These are phyloP conservation scores for Lithospermum erythrorhizon DNA, from an alignment of 257 asterid genomes.

Conservation along the genomic window DNA sequence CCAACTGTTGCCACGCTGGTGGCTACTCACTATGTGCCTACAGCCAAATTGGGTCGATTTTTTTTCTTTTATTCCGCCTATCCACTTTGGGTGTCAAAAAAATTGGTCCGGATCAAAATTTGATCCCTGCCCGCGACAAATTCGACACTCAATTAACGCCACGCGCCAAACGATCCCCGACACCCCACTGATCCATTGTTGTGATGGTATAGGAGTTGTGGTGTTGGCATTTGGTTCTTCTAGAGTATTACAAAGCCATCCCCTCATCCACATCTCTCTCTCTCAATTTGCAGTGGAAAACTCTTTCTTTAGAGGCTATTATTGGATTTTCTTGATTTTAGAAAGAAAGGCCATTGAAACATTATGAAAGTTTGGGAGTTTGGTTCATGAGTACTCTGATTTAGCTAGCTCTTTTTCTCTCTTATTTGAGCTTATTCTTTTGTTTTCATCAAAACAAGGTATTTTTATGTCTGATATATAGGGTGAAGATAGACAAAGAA, in stretches of 20 bases:
- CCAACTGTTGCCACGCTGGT: too few species aligned
- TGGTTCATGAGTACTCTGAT: conserved; percentile 5
- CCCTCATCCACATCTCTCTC: conserved; percentile 47
- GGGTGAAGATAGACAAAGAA: conserved; percentile 1
- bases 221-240: conserved; percentile 12
- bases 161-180: too few species aligned
- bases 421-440: not conserved
- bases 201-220: conserved; percentile 26
- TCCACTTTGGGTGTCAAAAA: too few species aligned
- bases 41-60: too few species aligned
- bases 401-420: too few species aligned
- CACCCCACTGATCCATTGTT: too few species aligned
- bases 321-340: conserved; percentile 64
- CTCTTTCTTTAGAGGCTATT: conserved; percentile 49
- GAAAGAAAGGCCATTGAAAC: conserved; percentile 28
- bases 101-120: too few species aligned
- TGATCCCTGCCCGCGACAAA: too few species aligned
- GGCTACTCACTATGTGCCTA: too few species aligned
- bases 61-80: too few species aligned
- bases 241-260: conserved; percentile 25
- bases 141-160: too few species aligned
- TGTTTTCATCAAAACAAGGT: not conserved
- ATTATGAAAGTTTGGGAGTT: conserved; percentile 8
- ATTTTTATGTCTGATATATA: not conserved
- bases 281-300: conserved; percentile 21